Conservation (phyloP, 495 filamentous ascomycete genomes). For the Sordaria brevicollis region DNA sequence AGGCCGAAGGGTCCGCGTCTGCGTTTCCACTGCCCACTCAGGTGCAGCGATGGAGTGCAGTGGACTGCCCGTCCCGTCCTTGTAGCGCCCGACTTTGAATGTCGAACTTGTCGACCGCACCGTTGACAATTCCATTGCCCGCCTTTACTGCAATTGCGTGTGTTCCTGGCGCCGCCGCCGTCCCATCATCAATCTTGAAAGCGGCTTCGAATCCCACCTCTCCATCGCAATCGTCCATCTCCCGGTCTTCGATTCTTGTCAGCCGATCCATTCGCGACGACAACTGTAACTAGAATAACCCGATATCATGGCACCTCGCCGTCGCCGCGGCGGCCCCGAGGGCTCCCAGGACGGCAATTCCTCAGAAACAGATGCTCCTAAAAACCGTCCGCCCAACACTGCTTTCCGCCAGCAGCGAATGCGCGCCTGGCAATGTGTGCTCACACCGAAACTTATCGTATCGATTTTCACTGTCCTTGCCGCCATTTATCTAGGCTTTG, state of each 20-base stretch:
- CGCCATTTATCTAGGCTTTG: slow-evolving; percentile 25
- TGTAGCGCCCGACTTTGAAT: background rate
- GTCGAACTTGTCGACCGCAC: background rate
- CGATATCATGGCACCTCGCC: slow-evolving; percentile 22
- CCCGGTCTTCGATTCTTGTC: background rate
- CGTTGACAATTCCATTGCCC: background rate
- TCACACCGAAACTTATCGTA: slow-evolving; percentile 28
- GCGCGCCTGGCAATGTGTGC: slow-evolving; percentile 28
- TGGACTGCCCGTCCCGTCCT: background rate
- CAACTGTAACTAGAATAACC: background rate
- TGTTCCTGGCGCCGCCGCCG: background rate
- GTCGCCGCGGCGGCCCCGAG: slow-evolving; percentile 20
- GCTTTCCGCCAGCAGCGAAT: slow-evolving; percentile 29
- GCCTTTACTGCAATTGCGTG: background rate
- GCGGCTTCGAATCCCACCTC: background rate
- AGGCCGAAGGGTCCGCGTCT: slow-evolving; percentile 20
- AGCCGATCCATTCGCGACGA: background rate
- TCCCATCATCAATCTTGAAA: background rate
- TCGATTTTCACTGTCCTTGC: slow-evolving; percentile 26
- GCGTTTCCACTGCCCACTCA: slow-evolving; percentile 2
- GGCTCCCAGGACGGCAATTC: slow-evolving; percentile 10
- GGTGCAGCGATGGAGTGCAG: background rate
- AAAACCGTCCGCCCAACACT: slow-evolving; percentile 27
- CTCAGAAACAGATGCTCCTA: slow-evolving; percentile 16
- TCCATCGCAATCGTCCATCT: background rate